Percentiles rank a stretch among this genome's conserved stretches.
Conservation (phyloP, 2,329 filamentous ascomycete species). For the Xylariaceae sp. region DNA sequence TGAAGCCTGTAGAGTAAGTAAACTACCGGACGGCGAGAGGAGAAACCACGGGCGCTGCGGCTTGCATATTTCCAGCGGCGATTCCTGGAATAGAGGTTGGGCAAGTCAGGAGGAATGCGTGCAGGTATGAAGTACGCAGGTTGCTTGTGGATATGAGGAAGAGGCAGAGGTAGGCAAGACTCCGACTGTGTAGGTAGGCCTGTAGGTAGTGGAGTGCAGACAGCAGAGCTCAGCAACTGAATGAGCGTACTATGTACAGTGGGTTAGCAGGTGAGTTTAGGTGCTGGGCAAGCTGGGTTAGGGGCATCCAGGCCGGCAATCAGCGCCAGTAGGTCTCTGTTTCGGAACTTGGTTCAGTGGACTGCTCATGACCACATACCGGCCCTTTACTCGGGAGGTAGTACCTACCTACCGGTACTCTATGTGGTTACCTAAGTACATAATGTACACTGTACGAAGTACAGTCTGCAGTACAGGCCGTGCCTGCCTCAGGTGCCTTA, state of each 20-base stretch:
- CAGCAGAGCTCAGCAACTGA: constrained; percentile 3
- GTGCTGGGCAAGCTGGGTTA: background rate
- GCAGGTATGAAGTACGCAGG: background rate
- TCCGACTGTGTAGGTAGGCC: too few species aligned
- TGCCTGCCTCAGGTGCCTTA: too few species aligned
- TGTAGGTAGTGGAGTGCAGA: too few species aligned
- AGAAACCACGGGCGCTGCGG: constrained; percentile 10
- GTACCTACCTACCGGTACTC: too few species aligned
- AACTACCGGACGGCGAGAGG: background rate
- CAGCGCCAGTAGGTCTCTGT: background rate
- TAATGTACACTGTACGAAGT: too few species aligned
- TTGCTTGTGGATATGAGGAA: background rate
- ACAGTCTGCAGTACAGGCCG: too few species aligned
- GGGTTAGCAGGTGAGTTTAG: constrained; percentile 3
- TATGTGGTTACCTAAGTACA: too few species aligned
- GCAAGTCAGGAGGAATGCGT: constrained; percentile 11
- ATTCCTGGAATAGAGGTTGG: constrained; percentile 13
- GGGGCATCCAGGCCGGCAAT: background rate
- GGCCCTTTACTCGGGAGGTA: too few species aligned
- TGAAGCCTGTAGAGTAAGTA: background rate
- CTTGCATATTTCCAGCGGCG: constrained; percentile 14
- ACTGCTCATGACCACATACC: too few species aligned
- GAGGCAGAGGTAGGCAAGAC: too few species aligned
- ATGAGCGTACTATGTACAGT: background rate
- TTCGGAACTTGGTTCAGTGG: too few species aligned